Evolutionary conservation across 768 basidiomycete species (phyloP).

Genomic region (Mycena sanguinolenta): DNA sequence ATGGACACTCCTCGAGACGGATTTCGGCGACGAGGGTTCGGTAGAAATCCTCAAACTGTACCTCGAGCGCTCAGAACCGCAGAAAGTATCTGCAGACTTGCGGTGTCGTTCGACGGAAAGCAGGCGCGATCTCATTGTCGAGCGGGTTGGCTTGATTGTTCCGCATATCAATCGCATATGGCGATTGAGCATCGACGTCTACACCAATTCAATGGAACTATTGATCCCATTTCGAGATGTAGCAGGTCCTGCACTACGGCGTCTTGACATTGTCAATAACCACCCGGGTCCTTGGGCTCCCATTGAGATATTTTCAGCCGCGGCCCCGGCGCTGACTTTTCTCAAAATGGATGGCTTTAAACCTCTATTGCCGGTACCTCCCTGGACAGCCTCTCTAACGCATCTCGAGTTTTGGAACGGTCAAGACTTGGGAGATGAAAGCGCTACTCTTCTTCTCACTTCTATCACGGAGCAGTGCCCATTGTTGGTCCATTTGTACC

Average conservation of each 20-base stretch:
- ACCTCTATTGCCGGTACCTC: not conserved
- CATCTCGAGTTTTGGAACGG: not conserved
- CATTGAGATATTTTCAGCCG: not conserved
- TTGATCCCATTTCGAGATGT: not conserved
- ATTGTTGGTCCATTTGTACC: too few species aligned
- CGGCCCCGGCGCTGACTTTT: not conserved
- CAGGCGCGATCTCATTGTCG: not conserved
- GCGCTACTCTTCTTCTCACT: not conserved
- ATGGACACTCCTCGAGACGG: not conserved
- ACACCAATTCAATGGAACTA: not conserved
- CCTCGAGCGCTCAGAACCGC: not conserved
- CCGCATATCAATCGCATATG: not conserved
- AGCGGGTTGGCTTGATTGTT: not conserved
- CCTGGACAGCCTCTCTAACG: slow-evolving; percentile 1
- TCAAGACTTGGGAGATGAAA: too few species aligned
- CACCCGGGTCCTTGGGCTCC: rapidly evolving
- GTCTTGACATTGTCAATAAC: not conserved
- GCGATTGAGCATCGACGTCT: not conserved
- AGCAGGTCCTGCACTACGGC: not conserved
- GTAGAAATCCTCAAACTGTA: not conserved
- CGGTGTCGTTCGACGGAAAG: not conserved
- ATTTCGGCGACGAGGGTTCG: not conserved
- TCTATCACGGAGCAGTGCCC: too few species aligned
- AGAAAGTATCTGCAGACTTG: not conserved
- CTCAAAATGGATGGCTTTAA: not conserved